Percentiles rank a stretch among this genome's conserved stretches.
These are phyloP conservation scores for Fusarium veterinarium DNA, from an alignment of 2,329 filamentous ascomycete genomes.

Conservation along the genomic window DNA sequence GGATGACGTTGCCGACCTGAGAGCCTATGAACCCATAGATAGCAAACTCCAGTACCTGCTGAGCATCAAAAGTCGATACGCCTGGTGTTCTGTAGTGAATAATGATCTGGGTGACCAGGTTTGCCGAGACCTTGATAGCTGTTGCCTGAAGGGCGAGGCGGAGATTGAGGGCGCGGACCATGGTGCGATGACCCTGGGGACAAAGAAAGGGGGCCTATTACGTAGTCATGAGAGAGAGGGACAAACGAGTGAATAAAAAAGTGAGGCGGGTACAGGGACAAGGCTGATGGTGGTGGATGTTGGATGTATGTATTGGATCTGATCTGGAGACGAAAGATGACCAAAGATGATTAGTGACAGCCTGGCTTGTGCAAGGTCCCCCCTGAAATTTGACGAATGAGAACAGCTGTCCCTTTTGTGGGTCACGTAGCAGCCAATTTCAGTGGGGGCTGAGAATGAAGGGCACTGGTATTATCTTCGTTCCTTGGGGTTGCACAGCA, in stretches of 20 bases:
- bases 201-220: background rate
- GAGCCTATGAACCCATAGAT: conserved; percentile 51
- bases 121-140: conserved; percentile 48
- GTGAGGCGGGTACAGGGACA: background rate
- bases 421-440: background rate
- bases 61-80: conserved; percentile 44
- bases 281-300: conserved; percentile 6
- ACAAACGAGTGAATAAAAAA: background rate
- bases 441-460: background rate
- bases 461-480: conserved; percentile 2
- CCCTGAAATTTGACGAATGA: conserved; percentile 26
- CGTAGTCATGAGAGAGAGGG: conserved; percentile 13
- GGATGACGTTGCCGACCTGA: conserved; percentile 51
- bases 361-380: conserved; percentile 34
- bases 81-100: conserved; percentile 33
- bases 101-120: conserved; percentile 47
- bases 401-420: conserved; percentile 39
- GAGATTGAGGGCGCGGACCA: conserved; percentile 46
- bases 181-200: conserved; percentile 16
- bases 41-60: conserved; percentile 52
- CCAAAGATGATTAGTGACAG: conserved; percentile 34
- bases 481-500: background rate
- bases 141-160: conserved; percentile 47
- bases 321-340: conserved; percentile 7
- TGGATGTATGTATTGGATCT: conserved; percentile 10